Percentiles rank a stretch among this genome's conserved stretches.
Conservation (phyloP, 495 filamentous ascomycete genomes). For the Trichodelitschia bisporula region DNA sequence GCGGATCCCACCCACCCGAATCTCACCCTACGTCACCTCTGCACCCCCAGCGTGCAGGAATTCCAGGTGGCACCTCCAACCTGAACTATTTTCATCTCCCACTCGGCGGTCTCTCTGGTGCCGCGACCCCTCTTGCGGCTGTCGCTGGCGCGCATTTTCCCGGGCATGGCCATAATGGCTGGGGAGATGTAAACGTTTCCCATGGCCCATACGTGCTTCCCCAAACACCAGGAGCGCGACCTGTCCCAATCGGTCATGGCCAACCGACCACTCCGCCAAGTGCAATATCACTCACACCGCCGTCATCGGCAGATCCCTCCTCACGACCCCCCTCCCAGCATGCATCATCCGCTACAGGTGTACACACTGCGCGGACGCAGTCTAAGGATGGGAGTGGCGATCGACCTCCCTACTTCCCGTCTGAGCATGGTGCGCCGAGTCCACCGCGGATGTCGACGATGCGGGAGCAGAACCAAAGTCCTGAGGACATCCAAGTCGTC, state of each 20-base stretch:
- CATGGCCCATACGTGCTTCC: constrained; percentile 1
- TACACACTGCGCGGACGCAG: too few species aligned
- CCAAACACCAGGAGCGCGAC: constrained; percentile 4
- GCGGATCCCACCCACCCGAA: constrained; percentile 1
- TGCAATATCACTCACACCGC: constrained; percentile 14
- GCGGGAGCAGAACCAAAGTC: constrained; percentile 4
- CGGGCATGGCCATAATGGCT: constrained; percentile 14
- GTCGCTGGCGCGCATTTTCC: constrained; percentile 38
- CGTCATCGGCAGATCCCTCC: constrained; percentile 10
- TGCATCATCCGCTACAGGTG: too few species aligned
- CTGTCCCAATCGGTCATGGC: too few species aligned
- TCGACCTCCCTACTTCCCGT: constrained; percentile 5
- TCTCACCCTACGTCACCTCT: constrained; percentile 25
- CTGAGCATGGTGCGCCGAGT: constrained; percentile 6
- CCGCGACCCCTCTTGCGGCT: constrained; percentile 66
- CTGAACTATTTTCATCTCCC: constrained; percentile 79
- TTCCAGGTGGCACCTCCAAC: constrained; percentile 69
- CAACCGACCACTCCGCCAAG: constrained; percentile 5
- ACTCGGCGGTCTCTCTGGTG: constrained; percentile 57
- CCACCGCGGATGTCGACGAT: constrained; percentile 14
- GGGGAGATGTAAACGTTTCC: constrained; percentile 9
- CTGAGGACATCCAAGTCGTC: constrained; percentile 60
- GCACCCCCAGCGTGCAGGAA: constrained; percentile 47
- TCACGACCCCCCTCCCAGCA: constrained; percentile 16
- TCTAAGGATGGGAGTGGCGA: too few species aligned